Base-by-base conservation (phyloP, 2,329 filamentous ascomycete genomes). In the Pseudopyrenochaeta lycopersici region DNA sequence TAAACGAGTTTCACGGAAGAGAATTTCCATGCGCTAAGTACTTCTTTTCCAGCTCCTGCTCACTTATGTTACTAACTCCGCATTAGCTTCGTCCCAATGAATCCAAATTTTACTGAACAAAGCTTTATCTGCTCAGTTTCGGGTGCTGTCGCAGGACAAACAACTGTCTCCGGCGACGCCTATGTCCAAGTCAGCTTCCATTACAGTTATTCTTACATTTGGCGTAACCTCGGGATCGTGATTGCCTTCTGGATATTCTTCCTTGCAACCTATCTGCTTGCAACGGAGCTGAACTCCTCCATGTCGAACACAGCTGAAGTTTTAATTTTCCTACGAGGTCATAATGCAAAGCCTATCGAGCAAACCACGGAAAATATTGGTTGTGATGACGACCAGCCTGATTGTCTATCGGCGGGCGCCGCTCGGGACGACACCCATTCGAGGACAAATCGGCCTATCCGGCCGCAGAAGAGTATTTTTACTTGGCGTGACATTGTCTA, bases 151-250 rank as follows among this genome's bases (percentile, higher is more conserved):
- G 23, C 23, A 27, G 23, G 23, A 27, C 23, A 27, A 27, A 27
- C 23, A 27, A 27, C 23, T 27, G 23, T 27, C 23, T 27, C 23
- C 9, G 23, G 32, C 12, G 32, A 35, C 32, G 11, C 4, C 15
- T 35, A 35, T 17, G 32, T 35, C 12, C 12, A 17, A 17, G 12
- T 35, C 12, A n/a, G 12, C 12, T 35, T 35, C 12, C 5, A 35
- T 5, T 27, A 27, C 9, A 27, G 23, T 27, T 27, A 27, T 27
- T 27, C 23, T 27, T 9, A 35, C 32, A 17, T 74, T 39, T 82
- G 80, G 80, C 62, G 88, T 12, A 90, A 91, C 66, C 81, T 90
- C 52, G 88, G 88, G 1, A 88, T 91, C 49, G 66, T 90, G 2
- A 65, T 87, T 12, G 87, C 72, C 0, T 89, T 90, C 68, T 73